Percentiles rank a stretch among this genome's conserved stretches.
These are phyloP conservation scores for Hypoxylon intermedium DNA, from an alignment of 495 filamentous ascomycete genomes.

Conservation along the genomic window DNA sequence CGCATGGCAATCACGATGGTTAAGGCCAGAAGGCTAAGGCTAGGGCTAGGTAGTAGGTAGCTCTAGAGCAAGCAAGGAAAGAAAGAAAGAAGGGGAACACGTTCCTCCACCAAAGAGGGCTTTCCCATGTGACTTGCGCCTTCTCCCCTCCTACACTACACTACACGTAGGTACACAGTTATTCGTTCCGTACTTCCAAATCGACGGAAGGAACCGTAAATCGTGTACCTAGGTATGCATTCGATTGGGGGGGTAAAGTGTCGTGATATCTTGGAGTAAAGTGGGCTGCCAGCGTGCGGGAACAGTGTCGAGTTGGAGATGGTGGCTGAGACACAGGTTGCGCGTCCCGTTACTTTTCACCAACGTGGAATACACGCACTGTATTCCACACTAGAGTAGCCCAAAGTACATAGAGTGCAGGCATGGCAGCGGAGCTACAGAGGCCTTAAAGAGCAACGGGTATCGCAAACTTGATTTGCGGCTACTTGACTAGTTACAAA, in stretches of 20 bases:
- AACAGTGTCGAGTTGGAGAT: constrained; percentile 11
- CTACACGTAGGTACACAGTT: too few species aligned
- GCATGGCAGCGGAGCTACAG: too few species aligned
- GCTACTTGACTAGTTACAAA: constrained; percentile 6
- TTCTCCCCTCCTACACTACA: not conserved
- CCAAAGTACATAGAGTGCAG: too few species aligned
- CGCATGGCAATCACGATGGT: not conserved
- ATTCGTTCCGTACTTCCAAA: not conserved
- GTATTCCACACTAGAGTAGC: too few species aligned
- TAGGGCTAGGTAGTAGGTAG: not conserved
- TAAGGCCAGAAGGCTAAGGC: not conserved
- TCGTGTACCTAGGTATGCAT: constrained; percentile 3
- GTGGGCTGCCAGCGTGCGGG: constrained; percentile 17
- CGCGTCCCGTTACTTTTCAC: too few species aligned
- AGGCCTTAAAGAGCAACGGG: not conserved
- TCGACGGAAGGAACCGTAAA: constrained; percentile 9
- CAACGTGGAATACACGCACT: too few species aligned
- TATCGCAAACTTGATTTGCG: constrained; percentile 11
- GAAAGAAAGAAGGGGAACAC: too few species aligned
- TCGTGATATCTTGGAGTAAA: constrained; percentile 8
- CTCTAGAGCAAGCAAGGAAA: not conserved
- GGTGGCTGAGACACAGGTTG: constrained; percentile 5
- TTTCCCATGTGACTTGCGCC: not conserved
- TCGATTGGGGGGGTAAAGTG: constrained; percentile 9
- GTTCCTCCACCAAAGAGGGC: constrained; percentile 1